These are phyloP conservation scores for Hura crepitans DNA, from an alignment of 441 rosid genomes.

Conservation along the genomic window DNA sequence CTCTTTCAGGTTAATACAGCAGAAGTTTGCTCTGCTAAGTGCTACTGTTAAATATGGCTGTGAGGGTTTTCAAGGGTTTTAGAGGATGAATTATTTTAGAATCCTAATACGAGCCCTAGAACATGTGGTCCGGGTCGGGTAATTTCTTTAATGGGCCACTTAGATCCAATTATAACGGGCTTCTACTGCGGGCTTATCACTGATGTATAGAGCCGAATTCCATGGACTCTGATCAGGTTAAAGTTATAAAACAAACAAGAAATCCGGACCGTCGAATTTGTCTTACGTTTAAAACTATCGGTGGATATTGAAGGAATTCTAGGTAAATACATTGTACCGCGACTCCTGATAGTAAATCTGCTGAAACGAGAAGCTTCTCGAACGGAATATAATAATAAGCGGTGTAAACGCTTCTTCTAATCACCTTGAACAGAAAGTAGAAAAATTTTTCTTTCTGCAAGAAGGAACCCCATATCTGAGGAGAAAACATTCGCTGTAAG, in stretches of 20 bases:
- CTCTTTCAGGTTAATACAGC: background rate
- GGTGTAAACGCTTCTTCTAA: background rate
- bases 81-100: background rate
- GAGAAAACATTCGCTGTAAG: background rate
- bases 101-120: background rate
- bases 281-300: background rate
- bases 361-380: constrained; percentile 9
- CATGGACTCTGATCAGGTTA: background rate
- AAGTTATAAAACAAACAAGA: background rate
- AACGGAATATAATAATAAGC: background rate
- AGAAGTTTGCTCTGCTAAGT: background rate
- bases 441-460: no score
- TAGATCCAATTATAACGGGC: no score
- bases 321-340: background rate
- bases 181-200: no score
- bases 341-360: background rate
- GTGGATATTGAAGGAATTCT: background rate
- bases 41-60: no score
- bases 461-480: background rate
- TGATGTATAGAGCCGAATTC: no score
- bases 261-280: background rate
- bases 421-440: no score
- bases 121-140: background rate
- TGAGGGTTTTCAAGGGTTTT: constrained; percentile 16
- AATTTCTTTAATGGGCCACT: background rate